phyloP scores from a whole-genome alignment of 352 stramenopile genomes.

The Globisporangium rhizosaccharum region DNA sequence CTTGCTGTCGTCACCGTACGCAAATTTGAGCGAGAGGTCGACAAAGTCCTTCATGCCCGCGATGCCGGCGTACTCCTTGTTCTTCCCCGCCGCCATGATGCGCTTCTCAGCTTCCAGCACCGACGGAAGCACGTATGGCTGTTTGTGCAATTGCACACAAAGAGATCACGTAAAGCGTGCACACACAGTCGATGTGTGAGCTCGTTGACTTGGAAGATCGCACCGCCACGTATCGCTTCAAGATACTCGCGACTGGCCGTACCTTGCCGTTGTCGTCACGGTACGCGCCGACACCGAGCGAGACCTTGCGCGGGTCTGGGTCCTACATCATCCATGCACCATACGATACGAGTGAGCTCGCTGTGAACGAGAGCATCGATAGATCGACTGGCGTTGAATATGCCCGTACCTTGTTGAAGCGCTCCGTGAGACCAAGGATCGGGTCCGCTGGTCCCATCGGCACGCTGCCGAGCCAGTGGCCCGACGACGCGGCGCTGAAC shows the following conservation, averaged over 20 bases:
- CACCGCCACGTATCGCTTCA: not conserved
- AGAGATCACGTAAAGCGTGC: not conserved
- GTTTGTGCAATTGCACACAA: constrained; percentile 10
- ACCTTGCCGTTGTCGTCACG: constrained; percentile 90
- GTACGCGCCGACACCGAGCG: constrained; percentile 98
- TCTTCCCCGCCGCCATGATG: constrained; percentile 89
- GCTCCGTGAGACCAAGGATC: constrained; percentile 94
- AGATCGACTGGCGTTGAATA: not conserved
- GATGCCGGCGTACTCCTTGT: constrained; percentile 99
- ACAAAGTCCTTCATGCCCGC: constrained; percentile 95
- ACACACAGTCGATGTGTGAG: not conserved
- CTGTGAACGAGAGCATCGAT: not conserved
- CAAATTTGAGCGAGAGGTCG: constrained; percentile 93
- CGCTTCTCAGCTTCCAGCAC: constrained; percentile 96
- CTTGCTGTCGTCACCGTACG: constrained; percentile 94
- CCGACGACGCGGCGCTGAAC: constrained; percentile 34
- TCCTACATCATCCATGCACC: constrained; percentile 52
- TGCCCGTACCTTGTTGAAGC: constrained; percentile 80
- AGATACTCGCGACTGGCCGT: not conserved
- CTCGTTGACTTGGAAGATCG: constrained; percentile 1
- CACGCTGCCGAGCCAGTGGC: constrained; percentile 73
- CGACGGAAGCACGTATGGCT: constrained; percentile 95
- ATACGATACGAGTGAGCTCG: not conserved
- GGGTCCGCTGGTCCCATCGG: constrained; percentile 95
- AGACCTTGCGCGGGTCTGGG: constrained; percentile 92